phyloP scores from a whole-genome alignment of 768 basidiomycete species.

The Termitomyces sp. region DNA sequence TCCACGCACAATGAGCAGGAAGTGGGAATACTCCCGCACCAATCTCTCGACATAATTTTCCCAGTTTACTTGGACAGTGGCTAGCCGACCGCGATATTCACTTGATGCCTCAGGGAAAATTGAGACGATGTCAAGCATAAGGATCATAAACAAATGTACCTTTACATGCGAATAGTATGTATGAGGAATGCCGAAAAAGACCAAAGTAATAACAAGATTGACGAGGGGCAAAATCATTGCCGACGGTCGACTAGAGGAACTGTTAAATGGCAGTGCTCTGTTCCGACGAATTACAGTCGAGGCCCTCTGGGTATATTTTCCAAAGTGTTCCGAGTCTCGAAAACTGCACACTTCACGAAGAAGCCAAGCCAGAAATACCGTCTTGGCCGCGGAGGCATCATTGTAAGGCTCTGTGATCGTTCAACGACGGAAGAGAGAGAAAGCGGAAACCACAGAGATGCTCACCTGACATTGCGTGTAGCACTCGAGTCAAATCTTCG shows the following conservation, averaged over 20 bases:
- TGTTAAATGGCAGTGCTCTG: conserved; percentile 12
- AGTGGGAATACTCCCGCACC: conserved; percentile 50
- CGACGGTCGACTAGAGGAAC: conserved; percentile 13
- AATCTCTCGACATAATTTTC: conserved; percentile 42
- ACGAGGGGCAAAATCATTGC: conserved; percentile 23
- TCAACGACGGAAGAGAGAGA: not conserved
- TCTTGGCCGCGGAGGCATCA: conserved; percentile 32
- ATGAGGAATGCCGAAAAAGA: conserved; percentile 49
- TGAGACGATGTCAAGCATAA: not conserved
- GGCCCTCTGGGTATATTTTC: conserved; percentile 31
- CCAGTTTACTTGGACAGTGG: conserved; percentile 44
- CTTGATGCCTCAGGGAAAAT: conserved; percentile 25
- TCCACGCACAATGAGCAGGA: conserved; percentile 44
- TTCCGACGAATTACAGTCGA: conserved; percentile 16
- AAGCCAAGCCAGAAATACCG: conserved; percentile 43
- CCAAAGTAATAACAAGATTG: conserved; percentile 30
- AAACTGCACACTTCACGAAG: conserved; percentile 47
- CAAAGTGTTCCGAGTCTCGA: conserved; percentile 39
- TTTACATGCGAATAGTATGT: conserved; percentile 46
- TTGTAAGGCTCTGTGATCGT: conserved; percentile 23
- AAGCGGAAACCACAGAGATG: not conserved
- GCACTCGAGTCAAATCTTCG: conserved; percentile 37
- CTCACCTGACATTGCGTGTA: conserved; percentile 30
- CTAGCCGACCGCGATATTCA: conserved; percentile 44
- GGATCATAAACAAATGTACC: conserved; percentile 10